Base-by-base conservation (phyloP, 202 grass and related monocot genomes). In the Digitaria exilis region DNA sequence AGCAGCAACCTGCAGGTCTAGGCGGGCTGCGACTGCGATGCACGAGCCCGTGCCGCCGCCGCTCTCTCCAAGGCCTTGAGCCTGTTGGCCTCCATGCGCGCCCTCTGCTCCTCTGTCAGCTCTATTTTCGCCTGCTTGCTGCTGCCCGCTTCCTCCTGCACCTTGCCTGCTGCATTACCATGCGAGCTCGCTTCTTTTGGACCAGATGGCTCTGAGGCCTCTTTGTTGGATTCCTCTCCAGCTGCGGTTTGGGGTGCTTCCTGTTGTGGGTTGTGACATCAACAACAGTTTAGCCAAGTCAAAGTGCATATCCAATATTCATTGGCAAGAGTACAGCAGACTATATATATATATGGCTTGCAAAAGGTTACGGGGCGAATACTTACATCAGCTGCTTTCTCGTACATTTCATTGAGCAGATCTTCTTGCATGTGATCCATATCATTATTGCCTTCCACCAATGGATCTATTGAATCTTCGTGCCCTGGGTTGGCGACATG, bases 11-110 rank as follows among this genome's bases (percentile, higher is more conserved):
- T 39, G 60, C 44, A 25, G 9, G 9, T 88, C 55, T 80, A 80
- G 18, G 76, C 54, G 57, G 69, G 29, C 86, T 88, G 93, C 45
- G 88, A 85, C 86, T 88, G 93, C 45, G 88, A 85, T 19, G 80
- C 55, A n/a, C 69, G 80, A 86, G 76, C 88, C 60, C 88, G 86
- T 22, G 90, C 62, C 4, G 87, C 62, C 4, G 87, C 85, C 11
- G 87, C 88, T 87, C 88, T 90, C 82, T 98, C 95, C 69, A 95
- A 65, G 29, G 90, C 87, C 83, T 81, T 95, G 68, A 90, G 68
- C 30, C 88, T 69, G 69, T 95, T 95, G 35, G 90, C 89, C 87
- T 88, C 92, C 87, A 95, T 95, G 56, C 92, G 88, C 0, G 87
- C 84, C 77, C 22, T 93, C 56, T 93, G 90, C 82, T 95, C 92